These are phyloP conservation scores for Salicornia ramosissima DNA, from an alignment of 148 eudicot species.

Conservation along the genomic window DNA sequence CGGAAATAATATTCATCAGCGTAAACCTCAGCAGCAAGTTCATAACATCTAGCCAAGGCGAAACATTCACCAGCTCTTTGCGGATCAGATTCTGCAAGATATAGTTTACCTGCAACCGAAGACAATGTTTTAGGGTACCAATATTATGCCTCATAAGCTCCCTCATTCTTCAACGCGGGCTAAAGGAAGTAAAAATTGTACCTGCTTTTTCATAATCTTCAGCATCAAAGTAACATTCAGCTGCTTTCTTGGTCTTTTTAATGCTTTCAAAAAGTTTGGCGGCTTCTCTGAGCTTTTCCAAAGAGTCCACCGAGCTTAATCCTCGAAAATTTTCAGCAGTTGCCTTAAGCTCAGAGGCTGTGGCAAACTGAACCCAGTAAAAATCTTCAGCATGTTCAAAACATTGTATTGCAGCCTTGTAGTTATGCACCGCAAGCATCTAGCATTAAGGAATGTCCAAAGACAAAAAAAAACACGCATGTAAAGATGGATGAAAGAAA, in stretches of 20 bases:
- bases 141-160: background rate
- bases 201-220: constrained; percentile 43
- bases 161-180: background rate
- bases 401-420: constrained; percentile 58
- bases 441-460: constrained; percentile 15
- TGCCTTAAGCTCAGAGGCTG: constrained; percentile 44
- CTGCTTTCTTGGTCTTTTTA: constrained; percentile 46
- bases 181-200: background rate
- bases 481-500: too few relatives aligned
- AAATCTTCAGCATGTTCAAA: constrained; percentile 54
- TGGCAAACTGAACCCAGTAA: constrained; percentile 42
- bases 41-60: constrained; percentile 18
- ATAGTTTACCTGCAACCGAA: constrained; percentile 23
- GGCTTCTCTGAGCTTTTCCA: constrained; percentile 39
- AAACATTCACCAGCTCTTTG: constrained; percentile 39
- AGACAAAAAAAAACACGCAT: background rate
- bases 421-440: constrained; percentile 58
- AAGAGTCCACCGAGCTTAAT: constrained; percentile 28
- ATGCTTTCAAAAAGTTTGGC: constrained; percentile 57
- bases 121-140: background rate
- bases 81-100: constrained; percentile 23
- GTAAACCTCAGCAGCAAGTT: constrained; percentile 38
- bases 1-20: constrained; percentile 9
- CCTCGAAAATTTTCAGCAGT: constrained; percentile 36
- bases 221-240: constrained; percentile 36